Base-by-base conservation (phyloP, 2,329 filamentous ascomycete genomes). In the Thyridium curvatum region DNA sequence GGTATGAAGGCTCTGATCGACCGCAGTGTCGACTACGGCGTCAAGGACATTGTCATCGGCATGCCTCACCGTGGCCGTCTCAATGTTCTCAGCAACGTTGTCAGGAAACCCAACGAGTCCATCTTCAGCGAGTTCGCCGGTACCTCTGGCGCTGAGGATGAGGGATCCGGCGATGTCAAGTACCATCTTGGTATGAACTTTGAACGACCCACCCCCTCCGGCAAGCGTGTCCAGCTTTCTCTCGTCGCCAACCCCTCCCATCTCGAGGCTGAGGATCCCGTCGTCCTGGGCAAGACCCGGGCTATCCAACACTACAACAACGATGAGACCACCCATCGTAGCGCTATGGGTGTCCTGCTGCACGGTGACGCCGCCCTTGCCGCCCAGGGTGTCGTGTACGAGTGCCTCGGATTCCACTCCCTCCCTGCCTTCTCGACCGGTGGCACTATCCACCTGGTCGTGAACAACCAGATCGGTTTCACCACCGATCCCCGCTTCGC, bases 171-270 rank as follows among this genome's bases (percentile, higher is more conserved):
- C 55, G 93, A 98, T 63, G 93, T 98, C 66, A 98, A 98, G 69
- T 98, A 98, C 71, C 93, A 98, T 71, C 73, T 98, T 56, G 93
- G 93, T 60, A 98, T 98, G 93, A 98, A 98, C 74, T 98, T 98
- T 52, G 93, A 98, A 72, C 88, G 93, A 47, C 93, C 93, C 39
- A 98, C 93, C 9, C 93, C 93, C 42, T 97, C 91, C 32, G 93
- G 93, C 54, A 97, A 97, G 79, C 93, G 93, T 48, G 93, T 98
- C n/a, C 93, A 98, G 71, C 81, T 98, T 39, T 98, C 93, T 45
- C 80, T 98, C 37, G 93, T 98, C 44, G 93, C 93, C 68, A 98
- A 98, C 66, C 93, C 93, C 30, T 98, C 93, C 41, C 93, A 98
- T 74, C 72, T 98, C 57, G 93, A 98, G 69, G 93, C 93, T 36